Percentiles rank a stretch among this genome's conserved stretches.
Evolutionary conservation across 2,329 filamentous ascomycete genomes (phyloP).

Genomic region (Fusarium siculi): DNA sequence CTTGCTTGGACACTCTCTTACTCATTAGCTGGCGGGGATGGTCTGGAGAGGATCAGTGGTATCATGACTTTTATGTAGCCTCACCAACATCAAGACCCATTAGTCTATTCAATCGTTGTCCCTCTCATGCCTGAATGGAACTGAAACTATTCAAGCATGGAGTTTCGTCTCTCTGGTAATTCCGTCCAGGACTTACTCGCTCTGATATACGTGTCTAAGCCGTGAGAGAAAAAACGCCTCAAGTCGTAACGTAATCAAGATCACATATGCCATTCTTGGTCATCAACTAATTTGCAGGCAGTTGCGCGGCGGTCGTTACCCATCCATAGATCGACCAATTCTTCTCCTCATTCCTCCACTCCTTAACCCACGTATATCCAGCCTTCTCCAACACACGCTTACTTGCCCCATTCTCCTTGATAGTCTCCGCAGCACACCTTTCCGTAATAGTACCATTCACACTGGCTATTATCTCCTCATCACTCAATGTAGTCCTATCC

Average conservation of each 20-base stretch:
- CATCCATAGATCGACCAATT: conserved; percentile 17
- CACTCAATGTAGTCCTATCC: neutral
- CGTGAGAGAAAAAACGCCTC: too few relatives aligned
- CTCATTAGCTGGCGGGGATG: rapidly evolving
- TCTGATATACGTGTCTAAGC: too few relatives aligned
- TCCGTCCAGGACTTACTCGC: too few relatives aligned
- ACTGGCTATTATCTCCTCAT: neutral
- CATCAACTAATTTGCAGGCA: neutral
- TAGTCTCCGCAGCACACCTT: neutral
- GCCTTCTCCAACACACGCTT: conserved; percentile 4
- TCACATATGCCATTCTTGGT: rapidly evolving
- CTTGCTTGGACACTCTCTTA: neutral
- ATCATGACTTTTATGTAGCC: rapidly evolving
- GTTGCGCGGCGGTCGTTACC: neutral
- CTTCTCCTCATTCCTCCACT: conserved; percentile 11
- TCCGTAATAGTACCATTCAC: neutral
- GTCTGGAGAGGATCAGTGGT: rapidly evolving
- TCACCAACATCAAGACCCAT: too few relatives aligned
- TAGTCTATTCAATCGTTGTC: too few relatives aligned
- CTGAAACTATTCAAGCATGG: too few relatives aligned
- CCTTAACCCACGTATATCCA: neutral
- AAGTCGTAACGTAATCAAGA: rapidly evolving
- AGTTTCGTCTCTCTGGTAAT: too few relatives aligned
- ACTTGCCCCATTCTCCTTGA: neutral
- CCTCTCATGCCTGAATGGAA: too few relatives aligned